Percentiles rank a stretch among this genome's conserved stretches.
phyloP scores from a whole-genome alignment of 23 red algal genomes.

The Chondrus crispus region DNA sequence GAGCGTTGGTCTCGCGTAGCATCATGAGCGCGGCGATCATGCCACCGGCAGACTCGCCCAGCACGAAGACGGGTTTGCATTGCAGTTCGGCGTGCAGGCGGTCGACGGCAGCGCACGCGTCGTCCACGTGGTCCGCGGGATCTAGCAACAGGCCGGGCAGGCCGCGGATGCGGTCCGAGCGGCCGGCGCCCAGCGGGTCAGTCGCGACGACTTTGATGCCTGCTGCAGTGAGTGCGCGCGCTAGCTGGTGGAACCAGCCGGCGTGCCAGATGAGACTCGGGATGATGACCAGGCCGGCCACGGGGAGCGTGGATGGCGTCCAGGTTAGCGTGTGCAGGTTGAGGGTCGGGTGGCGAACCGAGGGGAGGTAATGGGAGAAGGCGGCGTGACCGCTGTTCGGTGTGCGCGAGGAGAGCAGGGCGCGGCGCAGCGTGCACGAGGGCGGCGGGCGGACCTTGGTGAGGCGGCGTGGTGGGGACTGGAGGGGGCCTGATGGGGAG shows the following conservation, averaged over 20 bases:
- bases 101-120: neutral
- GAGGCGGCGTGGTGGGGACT: no score
- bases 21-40: conserved; percentile 14
- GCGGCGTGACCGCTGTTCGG: neutral
- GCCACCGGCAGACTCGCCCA: conserved; percentile 21
- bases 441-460: no score
- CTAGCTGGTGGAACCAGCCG: conserved; percentile 16
- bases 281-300: neutral
- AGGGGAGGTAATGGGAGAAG: neutral
- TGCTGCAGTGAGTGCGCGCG: neutral
- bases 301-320: neutral
- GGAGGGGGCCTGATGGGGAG: no score
- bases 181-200: neutral
- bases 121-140: conserved; percentile 23
- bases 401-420: neutral
- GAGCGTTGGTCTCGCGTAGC: neutral
- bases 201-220: neutral
- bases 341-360: neutral
- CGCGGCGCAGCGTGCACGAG: neutral
- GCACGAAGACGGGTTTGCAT: neutral
- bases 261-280: conserved; percentile 6
- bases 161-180: neutral
- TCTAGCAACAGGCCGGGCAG: neutral
- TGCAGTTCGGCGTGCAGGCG: neutral
- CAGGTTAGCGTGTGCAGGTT: neutral